Base-by-base conservation (phyloP, 2,329 filamentous ascomycete species). In the Clonostachys chloroleuca region DNA sequence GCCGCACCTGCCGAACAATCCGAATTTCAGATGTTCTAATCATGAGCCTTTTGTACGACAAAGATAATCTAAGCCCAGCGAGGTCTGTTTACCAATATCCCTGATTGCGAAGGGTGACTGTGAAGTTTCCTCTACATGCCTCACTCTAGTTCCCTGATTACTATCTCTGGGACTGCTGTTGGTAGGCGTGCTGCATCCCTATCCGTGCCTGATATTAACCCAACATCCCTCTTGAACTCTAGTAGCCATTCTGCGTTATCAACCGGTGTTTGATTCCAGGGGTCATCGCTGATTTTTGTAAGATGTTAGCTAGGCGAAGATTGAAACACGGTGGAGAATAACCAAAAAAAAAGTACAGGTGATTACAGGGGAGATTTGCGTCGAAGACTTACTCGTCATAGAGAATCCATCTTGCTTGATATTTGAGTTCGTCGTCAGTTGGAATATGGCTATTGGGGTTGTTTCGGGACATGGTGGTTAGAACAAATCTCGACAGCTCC, bases 211-310 rank as follows among this genome's bases (percentile, higher is more conserved):
- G 24, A 30, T 30, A 40, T 40, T 9, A 40, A n/a, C 4, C 42
- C 30, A 44, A 13, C n/a, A 34, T 47, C 40, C 6, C 47, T 24
- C 24, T 52, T 52, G 9, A 52, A 52, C 5, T 50, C 34, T 10
- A 42, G 52, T 6, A 70, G 49, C 55, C 64, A 65, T 3, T 59
- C 50, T 7, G 55, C 52, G 43, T 68, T 63, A 47, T 70, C 67
- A 2, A 61, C 56, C 3, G 58, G 57, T 3, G 66, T 70, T 43
- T 68, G 66, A 43, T 70, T 69, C 67, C 66, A 70, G 3, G 63
- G 59, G 45, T 69, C 67, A 24, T 66, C 65, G 35, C 47, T 41
- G 16, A 12, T 12, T 12, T 43, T 3, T 13, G 35, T 12, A 24
- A 20, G 39, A 35, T n/a, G 34, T 34, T 7, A n/a, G 37, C 6